A percentile compares a stretch with the other conserved stretches of the same genome.
Conservation (phyloP, 2,329 filamentous ascomycete species). For the Fusarium incarnatum region DNA sequence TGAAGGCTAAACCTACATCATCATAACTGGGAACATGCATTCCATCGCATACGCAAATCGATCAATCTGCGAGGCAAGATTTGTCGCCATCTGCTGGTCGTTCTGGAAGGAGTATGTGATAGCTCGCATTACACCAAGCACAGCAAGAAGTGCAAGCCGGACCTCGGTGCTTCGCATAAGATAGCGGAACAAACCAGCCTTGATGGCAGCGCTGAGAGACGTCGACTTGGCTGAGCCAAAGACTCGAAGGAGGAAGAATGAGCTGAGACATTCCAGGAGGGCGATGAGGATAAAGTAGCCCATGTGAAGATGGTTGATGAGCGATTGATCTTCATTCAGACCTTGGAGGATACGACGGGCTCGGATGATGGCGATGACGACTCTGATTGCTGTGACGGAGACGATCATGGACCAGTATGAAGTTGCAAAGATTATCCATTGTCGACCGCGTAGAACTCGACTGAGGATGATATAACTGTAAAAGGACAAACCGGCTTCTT, state of each 20-base stretch:
- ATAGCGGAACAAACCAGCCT: slow-evolving; percentile 53
- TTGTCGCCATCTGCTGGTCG: slow-evolving; percentile 52
- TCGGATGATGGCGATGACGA: slow-evolving; percentile 52
- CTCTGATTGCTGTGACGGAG: slow-evolving; percentile 62
- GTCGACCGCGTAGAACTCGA: slow-evolving; percentile 60
- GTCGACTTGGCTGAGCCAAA: slow-evolving; percentile 51
- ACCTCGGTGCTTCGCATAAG: slow-evolving; percentile 56
- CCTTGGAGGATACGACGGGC: slow-evolving; percentile 47
- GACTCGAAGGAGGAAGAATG: slow-evolving; percentile 54
- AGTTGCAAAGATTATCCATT: slow-evolving; percentile 58
- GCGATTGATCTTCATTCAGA: slow-evolving; percentile 41
- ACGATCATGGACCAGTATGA: slow-evolving; percentile 69
- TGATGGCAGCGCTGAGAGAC: slow-evolving; percentile 46
- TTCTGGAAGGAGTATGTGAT: slow-evolving; percentile 57
- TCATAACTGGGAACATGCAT: slow-evolving; percentile 56
- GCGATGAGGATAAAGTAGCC: slow-evolving; percentile 57
- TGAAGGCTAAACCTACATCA: slow-evolving; percentile 49
- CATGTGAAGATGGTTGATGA: slow-evolving; percentile 55
- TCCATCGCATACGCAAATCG: slow-evolving; percentile 57
- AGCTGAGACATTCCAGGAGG: slow-evolving; percentile 54
- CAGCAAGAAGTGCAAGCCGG: slow-evolving; percentile 52
- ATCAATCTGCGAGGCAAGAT: slow-evolving; percentile 54
- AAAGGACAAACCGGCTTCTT: slow-evolving; percentile 59
- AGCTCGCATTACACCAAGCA: slow-evolving; percentile 55
- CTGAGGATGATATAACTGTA: slow-evolving; percentile 66